phyloP scores from a whole-genome alignment of 2,329 filamentous ascomycete genomes.

The Botrytis sinoallii region DNA sequence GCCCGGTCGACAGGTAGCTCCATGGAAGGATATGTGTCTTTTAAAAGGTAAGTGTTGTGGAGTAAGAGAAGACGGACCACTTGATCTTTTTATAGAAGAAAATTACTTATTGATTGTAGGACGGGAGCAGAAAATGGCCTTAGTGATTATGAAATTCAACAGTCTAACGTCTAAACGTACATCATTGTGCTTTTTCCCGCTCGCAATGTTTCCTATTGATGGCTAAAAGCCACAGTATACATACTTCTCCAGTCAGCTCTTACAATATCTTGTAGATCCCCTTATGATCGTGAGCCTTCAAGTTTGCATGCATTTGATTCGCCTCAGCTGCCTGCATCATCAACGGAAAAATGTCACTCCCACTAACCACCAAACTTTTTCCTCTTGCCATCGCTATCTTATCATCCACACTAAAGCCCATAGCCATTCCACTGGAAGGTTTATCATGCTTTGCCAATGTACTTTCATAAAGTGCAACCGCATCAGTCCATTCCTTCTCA shows the following conservation, averaged over 20 bases:
- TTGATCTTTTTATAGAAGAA: neutral
- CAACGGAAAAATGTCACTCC: slow-evolving; percentile 22
- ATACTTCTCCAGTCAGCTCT: neutral
- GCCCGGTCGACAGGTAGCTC: neutral
- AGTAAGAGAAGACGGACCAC: neutral
- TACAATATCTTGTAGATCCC: slow-evolving; percentile 9
- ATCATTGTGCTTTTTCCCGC: neutral
- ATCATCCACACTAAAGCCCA: slow-evolving; percentile 28
- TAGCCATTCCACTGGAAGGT: slow-evolving; percentile 35
- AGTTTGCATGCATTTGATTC: neutral
- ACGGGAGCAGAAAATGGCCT: neutral
- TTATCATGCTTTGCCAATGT: slow-evolving; percentile 47
- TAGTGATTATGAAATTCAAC: neutral
- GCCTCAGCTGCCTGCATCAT: slow-evolving; percentile 10
- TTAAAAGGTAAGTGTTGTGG: neutral
- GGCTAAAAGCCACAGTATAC: neutral
- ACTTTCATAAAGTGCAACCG: slow-evolving; percentile 40
- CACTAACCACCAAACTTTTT: slow-evolving; percentile 28
- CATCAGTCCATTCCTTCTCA: slow-evolving; percentile 45
- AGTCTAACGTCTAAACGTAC: neutral
- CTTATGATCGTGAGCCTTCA: neutral
- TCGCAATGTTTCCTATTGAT: too few relatives aligned
- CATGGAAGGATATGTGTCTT: neutral
- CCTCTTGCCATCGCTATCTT: slow-evolving; percentile 25
- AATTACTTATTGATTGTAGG: too few relatives aligned